These are phyloP conservation scores for Solidago caesia DNA, from an alignment of 129 eudicot species.

Conservation along the genomic window DNA sequence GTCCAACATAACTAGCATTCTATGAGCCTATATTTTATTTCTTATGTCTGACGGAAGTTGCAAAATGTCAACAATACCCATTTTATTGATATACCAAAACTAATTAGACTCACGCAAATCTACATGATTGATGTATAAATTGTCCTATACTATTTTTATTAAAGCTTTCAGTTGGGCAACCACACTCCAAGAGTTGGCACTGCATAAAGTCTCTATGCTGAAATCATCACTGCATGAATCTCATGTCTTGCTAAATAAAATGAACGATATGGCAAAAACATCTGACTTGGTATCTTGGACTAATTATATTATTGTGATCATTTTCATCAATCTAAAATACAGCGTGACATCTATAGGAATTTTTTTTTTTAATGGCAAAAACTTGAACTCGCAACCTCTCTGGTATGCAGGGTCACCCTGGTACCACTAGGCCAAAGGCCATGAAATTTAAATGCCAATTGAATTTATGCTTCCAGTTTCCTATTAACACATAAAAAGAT, in stretches of 20 bases:
- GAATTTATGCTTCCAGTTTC: too few relatives aligned
- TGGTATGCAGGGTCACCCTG: too few relatives aligned
- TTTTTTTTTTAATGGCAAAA: too few relatives aligned
- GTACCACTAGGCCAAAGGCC: too few relatives aligned
- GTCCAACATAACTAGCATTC: conserved; percentile 6
- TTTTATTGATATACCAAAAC: neutral
- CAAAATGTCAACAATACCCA: neutral
- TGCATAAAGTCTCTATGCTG: neutral
- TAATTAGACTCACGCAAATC: neutral
- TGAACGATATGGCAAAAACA: neutral
- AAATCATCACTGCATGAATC: neutral
- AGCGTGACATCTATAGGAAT: too few relatives aligned
- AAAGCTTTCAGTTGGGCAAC: neutral
- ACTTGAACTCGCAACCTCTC: too few relatives aligned
- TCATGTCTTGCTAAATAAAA: neutral
- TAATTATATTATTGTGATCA: too few relatives aligned
- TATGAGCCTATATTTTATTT: neutral
- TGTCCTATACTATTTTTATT: neutral
- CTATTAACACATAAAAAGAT: too few relatives aligned
- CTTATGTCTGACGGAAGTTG: neutral
- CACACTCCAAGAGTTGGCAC: neutral
- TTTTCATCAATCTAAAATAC: too few relatives aligned
- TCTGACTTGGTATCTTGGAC: neutral
- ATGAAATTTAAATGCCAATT: too few relatives aligned
- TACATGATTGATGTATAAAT: neutral